Evolutionary conservation across 164 flowering plant species (phyloP), one percentile per base, ranked within the genome.

Genomic region (Nymphaea thermarum): DNA sequence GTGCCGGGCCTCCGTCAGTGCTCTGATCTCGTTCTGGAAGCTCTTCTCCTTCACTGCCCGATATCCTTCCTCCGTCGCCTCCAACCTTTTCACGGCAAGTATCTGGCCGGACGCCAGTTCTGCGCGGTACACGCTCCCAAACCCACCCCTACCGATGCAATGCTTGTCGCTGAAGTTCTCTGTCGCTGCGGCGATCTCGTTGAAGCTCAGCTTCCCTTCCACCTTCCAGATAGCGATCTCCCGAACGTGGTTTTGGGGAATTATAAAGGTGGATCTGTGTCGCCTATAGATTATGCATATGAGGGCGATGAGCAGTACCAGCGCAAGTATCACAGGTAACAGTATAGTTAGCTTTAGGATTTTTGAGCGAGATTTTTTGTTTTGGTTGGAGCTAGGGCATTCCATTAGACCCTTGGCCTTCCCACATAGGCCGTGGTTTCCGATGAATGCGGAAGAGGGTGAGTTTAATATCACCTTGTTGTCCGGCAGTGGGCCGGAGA

Each of bases 61-160:
- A 47, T 6, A 47, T 36, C 65, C 67, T 41, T 79, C 76, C 43
- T 84, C 83, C 45, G 77, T 51, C 5, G 67, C 42, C 45, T 82
- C 68, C 2, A 86, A 82, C 36, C 71, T 77, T 59, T 87, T 89
- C 15, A 85, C 87, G 14, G 95, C 91, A 11, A 86, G 78, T 3
- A 71, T 65, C 41, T 80, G 87, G 42, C 85, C 88, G 3, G 73
- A 68, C 17, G 74, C 63, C 65, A 89, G 6, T 6, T 25, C 75
- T 3, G 86, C 89, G 73, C 68, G 81, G 73, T 85, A 87, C 42
- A 83, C 88, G 14, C 67, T 80, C 45, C 96, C 91, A 71, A 73
- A 83, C 7, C 89, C 88, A 63, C 92, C 92, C 69, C 51, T 80
- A 5, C 95, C 95, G 36, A 87, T 79, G 68, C 80, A 81, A 73